These are phyloP conservation scores for Cryptomeria japonica DNA, from an alignment of 75 land plant genomes.

Conservation along the genomic window DNA sequence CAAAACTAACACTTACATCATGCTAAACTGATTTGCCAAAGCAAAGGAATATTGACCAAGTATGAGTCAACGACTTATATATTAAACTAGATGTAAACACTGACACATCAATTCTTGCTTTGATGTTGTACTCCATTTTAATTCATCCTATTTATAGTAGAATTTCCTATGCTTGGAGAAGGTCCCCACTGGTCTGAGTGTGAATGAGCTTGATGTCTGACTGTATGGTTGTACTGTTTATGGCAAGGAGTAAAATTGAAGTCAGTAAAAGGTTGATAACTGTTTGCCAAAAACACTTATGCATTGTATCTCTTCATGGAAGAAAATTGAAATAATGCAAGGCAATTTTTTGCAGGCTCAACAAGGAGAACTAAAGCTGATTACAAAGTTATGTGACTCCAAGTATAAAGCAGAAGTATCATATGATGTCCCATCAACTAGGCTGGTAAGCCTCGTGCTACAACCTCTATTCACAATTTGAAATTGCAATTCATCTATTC, in stretches of 20 bases:
- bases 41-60: too few species aligned
- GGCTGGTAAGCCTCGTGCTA: constrained; percentile 47
- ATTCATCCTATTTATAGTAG: not conserved
- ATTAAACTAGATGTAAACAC: not conserved
- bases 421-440: constrained; percentile 50
- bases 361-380: constrained; percentile 75
- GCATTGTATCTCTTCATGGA: not conserved
- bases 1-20: too few species aligned
- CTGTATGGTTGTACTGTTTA: not conserved
- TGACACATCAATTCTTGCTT: not conserved
- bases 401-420: constrained; percentile 63
- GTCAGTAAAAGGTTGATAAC: not conserved
- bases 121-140: not conserved
- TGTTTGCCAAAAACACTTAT: not conserved
- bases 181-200: not conserved
- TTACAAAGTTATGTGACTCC: constrained; percentile 47
- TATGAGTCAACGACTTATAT: too few species aligned
- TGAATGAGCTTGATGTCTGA: not conserved
- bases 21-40: too few species aligned
- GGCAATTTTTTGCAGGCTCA: constrained; percentile 44
- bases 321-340: not conserved
- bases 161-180: not conserved
- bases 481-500: not conserved
- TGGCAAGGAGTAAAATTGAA: not conserved
- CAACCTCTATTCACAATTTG: not conserved